Conservation (phyloP, 2,329 filamentous ascomycete genomes). For the Colletotrichum sp. region DNA sequence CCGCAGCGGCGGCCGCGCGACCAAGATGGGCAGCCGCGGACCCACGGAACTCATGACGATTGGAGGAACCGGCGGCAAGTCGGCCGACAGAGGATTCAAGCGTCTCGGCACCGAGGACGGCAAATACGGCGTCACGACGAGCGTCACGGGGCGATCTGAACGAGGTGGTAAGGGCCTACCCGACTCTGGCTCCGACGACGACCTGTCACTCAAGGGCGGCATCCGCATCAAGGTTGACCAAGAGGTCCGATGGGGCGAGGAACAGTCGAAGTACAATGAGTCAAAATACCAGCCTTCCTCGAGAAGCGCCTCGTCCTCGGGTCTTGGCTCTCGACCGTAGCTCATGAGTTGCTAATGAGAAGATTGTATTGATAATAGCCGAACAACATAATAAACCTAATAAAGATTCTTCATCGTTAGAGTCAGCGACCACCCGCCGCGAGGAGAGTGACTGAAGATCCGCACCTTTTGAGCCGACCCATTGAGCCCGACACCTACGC, state of each 20-base stretch:
- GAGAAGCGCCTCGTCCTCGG: neutral
- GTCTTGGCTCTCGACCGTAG: neutral
- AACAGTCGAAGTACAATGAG: neutral
- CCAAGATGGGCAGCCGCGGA: constrained; percentile 4
- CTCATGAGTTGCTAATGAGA: neutral
- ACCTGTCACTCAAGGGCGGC: neutral
- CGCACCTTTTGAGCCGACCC: neutral
- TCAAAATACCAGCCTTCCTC: constrained; percentile 2
- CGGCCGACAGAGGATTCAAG: constrained; percentile 9
- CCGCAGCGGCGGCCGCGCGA: neutral
- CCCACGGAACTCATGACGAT: constrained; percentile 14
- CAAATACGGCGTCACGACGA: constrained; percentile 4
- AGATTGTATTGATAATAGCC: neutral
- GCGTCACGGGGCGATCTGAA: neutral
- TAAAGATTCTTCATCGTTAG: neutral
- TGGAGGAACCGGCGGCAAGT: constrained; percentile 8
- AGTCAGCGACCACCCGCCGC: neutral
- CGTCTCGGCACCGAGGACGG: constrained; percentile 1
- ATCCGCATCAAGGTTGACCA: constrained; percentile 10
- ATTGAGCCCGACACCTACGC: neutral
- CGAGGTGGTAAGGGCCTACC: neutral
- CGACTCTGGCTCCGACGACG: constrained; percentile 1
- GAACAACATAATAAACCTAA: neutral
- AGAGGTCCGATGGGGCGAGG: constrained; percentile 9
- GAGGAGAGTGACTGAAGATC: neutral